These are phyloP conservation scores for Monosporascus cannonballus DNA, from an alignment of 2,329 filamentous ascomycete species.

Conservation along the genomic window DNA sequence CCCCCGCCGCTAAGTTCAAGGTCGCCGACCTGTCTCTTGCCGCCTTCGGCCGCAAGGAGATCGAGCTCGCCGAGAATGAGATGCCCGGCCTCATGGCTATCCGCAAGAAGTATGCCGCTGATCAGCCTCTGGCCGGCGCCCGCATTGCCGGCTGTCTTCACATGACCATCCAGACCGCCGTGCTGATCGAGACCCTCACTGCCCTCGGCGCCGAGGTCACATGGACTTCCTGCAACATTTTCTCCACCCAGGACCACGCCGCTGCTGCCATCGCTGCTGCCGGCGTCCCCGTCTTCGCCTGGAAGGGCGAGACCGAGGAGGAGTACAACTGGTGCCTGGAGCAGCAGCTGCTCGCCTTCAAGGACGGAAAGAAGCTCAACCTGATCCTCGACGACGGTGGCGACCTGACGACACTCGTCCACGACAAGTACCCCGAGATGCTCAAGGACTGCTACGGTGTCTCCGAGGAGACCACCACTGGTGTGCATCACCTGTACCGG, in stretches of 20 bases:
- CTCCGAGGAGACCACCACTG: conserved; percentile 98
- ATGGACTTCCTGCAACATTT: conserved; percentile 99
- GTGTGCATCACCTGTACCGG: conserved; percentile 98
- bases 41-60: conserved; percentile 98
- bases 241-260: conserved; percentile 98
- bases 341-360: conserved; percentile 96
- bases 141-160: conserved; percentile 97
- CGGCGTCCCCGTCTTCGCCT: conserved; percentile 79
- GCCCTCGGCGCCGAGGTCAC: conserved; percentile 96
- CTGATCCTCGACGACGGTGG: conserved; percentile 98
- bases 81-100: conserved; percentile 99
- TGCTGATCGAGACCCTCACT: conserved; percentile 96
- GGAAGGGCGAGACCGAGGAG: conserved; percentile 93
- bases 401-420: conserved; percentile 92
- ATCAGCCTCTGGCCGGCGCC: conserved; percentile 91
- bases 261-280: conserved; percentile 93
- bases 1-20: conserved; percentile 92
- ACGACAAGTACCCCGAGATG: conserved; percentile 98
- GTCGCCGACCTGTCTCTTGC: conserved; percentile 97
- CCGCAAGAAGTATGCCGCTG: conserved; percentile 79
- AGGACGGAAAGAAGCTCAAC: conserved; percentile 94
- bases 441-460: conserved; percentile 97
- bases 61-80: conserved; percentile 92
- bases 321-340: conserved; percentile 99
- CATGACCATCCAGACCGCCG: conserved; percentile 99